Evolutionary conservation across 805 yeast genomes (phyloP), one percentile per base, ranked within the genome.

Genomic region (Candida railenensis): DNA sequence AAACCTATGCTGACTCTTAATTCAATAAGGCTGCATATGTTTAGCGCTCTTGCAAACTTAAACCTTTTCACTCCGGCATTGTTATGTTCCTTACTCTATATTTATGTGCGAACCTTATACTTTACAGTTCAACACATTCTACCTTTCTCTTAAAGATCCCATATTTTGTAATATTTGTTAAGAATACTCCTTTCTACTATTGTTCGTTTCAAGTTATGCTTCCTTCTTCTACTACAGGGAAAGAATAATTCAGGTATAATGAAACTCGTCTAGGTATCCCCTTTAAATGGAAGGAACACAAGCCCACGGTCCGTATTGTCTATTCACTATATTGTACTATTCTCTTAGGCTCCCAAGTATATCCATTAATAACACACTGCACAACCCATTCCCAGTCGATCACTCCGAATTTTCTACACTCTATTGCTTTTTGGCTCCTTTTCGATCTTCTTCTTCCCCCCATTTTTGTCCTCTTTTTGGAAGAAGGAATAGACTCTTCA

Each of bases 341-440:
- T 12, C 36, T 33, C 3, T 53, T 48, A 3, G 61, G 57, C 2
- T 50, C 54, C 73, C 73, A 67, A 18, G 67, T 58, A 48, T 58
- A 51, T 19, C 62, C 61, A 48, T 71, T 63, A 21, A 82, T 80
- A 14, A 80, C 69, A 62, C 85, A 78, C 49, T 82, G 87, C 1
- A 81, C 85, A 1, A 81, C 69, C 87, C 87, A 82, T 55, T 82
- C 87, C 86, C 85, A 81, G 54, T 76, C 67, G 9, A 81, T 65
- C 3, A 76, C 34, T 53, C 65, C 56, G 37, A 63, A 34, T 28
- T 30, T 18, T 25, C 16, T 11, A 36, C 4, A 4, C 22, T 36
- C 39, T 37, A 16, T 22, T 42, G 15, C 16, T 19, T 19, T 18
- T 34, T 34, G n/a, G 32, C 38, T 38, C 38, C n/a, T 28, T 14